These are phyloP conservation scores for Rhododendron henanense DNA, from an alignment of 148 eudicot genomes.

Conservation along the genomic window DNA sequence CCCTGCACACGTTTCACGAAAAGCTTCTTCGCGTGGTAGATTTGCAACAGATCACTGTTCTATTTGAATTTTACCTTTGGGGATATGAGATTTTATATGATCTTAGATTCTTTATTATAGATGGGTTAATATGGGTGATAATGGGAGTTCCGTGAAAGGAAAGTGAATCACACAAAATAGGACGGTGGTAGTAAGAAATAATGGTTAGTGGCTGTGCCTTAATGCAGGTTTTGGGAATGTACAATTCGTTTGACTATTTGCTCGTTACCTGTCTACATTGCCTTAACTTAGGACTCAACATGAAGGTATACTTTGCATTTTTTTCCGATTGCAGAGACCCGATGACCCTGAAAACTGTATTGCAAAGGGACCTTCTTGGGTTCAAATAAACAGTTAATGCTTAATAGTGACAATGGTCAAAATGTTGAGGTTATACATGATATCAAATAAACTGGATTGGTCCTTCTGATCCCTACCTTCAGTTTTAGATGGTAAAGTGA, in stretches of 20 bases:
- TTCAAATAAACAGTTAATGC: not conserved
- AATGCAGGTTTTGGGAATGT: not conserved
- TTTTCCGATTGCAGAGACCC: too few species aligned
- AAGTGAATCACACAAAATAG: not conserved
- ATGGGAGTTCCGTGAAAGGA: not conserved
- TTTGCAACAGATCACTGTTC: not conserved
- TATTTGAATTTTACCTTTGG: not conserved
- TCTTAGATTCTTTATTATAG: not conserved
- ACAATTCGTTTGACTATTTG: not conserved
- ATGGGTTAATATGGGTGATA: not conserved
- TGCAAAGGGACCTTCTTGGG: not conserved
- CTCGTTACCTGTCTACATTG: not conserved
- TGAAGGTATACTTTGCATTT: not conserved
- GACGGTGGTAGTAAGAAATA: not conserved
- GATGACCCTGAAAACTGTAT: not conserved
- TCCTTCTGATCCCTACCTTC: not conserved
- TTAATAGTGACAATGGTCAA: not conserved
- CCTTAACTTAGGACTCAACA: not conserved
- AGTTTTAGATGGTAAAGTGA: not conserved
- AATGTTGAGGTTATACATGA: not conserved
- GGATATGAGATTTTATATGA: not conserved
- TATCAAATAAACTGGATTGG: not conserved
- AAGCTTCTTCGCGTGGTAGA: not conserved
- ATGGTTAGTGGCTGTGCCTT: not conserved
- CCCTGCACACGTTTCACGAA: not conserved